Percentiles rank a stretch among this genome's conserved stretches.
phyloP scores from a whole-genome alignment of 2,329 filamentous ascomycete genomes.

The Trichoderma sp. region DNA sequence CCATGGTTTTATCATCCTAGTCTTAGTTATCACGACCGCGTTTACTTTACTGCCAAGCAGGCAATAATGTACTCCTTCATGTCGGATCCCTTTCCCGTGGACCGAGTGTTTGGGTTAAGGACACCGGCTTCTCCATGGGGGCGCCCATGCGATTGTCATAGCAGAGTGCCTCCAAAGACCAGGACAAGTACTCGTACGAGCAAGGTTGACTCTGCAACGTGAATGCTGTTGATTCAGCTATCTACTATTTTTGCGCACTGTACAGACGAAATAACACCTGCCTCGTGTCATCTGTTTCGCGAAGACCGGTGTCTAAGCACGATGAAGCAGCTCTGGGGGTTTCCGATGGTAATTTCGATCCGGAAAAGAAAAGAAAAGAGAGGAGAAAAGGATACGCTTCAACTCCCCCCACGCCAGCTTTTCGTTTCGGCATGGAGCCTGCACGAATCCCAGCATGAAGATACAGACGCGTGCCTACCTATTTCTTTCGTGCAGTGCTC shows the following conservation, averaged over 20 bases:
- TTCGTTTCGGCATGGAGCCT: background rate
- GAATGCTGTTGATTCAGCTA: background rate
- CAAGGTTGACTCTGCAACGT: background rate
- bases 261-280: background rate
- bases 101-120: conserved; percentile 4
- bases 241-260: background rate
- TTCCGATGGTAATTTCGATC: background rate
- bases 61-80: background rate
- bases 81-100: conserved; percentile 1
- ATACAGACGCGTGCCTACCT: background rate
- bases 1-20: background rate
- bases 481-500: background rate
- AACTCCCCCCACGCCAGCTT: background rate
- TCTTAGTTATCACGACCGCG: background rate
- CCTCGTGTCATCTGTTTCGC: background rate
- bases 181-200: background rate
- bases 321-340: background rate
- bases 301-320: background rate
- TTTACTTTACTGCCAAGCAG: background rate
- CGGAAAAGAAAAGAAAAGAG: background rate
- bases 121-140: background rate
- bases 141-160: too few relatives aligned
- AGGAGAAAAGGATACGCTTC: background rate
- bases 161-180: background rate
- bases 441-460: background rate